Evolutionary conservation across 305 asterid species (phyloP).

Genomic region (Rubia occidens): DNA sequence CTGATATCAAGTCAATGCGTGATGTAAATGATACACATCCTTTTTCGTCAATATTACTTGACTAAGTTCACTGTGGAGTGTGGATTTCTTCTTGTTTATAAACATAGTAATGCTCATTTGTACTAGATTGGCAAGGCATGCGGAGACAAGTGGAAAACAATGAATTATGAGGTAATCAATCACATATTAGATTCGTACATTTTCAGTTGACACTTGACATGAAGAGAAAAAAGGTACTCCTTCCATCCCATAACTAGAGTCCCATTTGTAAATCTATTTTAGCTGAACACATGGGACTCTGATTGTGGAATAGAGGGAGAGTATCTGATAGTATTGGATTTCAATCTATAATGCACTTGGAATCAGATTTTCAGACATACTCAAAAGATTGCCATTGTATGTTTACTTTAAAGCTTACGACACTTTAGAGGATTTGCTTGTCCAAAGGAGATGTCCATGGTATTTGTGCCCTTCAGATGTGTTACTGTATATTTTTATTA

Average conservation of each 20-base stretch:
- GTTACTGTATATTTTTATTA: background rate
- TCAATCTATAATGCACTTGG: background rate
- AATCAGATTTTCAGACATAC: background rate
- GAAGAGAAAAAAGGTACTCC: background rate
- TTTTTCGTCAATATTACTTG: slow-evolving; percentile 8
- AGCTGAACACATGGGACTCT: background rate
- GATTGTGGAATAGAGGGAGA: background rate
- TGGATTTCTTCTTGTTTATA: slow-evolving; percentile 6
- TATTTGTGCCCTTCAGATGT: background rate
- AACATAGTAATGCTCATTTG: slow-evolving; percentile 6
- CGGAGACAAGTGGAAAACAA: slow-evolving; percentile 90
- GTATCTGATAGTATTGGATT: background rate
- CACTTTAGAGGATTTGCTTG: background rate
- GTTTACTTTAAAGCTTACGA: background rate
- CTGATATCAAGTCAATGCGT: slow-evolving; percentile 83
- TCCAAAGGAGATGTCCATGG: background rate
- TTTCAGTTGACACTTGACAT: background rate
- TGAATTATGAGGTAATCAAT: slow-evolving; percentile 71
- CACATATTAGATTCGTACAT: background rate
- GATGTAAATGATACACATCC: slow-evolving; percentile 38
- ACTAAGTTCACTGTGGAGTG: slow-evolving; percentile 15
- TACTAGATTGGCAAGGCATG: slow-evolving; percentile 88
- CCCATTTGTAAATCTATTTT: background rate
- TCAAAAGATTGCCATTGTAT: background rate
- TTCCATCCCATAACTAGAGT: background rate